Percentiles rank a stretch among this genome's conserved stretches.
Evolutionary conservation across 2,329 filamentous ascomycete species (phyloP).

Genomic region (Pseudogymnoascus sp.): DNA sequence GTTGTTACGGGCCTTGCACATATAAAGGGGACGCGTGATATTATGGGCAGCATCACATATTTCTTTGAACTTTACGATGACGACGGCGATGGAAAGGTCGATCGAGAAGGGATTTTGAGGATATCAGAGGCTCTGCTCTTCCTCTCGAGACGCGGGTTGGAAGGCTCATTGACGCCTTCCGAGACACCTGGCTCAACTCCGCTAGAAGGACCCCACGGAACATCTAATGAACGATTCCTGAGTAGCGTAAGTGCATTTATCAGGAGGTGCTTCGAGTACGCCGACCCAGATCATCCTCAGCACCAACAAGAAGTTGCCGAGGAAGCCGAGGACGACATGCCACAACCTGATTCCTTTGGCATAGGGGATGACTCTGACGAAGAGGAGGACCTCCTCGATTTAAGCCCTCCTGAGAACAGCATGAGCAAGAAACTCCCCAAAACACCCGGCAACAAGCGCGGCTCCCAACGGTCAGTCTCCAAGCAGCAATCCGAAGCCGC

Average conservation of each 20-base stretch:
- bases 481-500: slow-evolving; percentile 67
- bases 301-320: slow-evolving; percentile 37
- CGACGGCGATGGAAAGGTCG: slow-evolving; percentile 80
- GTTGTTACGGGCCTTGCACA: slow-evolving; percentile 84
- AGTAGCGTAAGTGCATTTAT: slow-evolving; percentile 95
- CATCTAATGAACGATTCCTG: slow-evolving; percentile 80
- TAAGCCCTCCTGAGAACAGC: slow-evolving; percentile 39
- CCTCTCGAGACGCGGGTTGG: slow-evolving; percentile 78
- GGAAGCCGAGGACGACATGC: slow-evolving; percentile 27
- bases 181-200: slow-evolving; percentile 20
- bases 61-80: slow-evolving; percentile 98
- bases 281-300: slow-evolving; percentile 76
- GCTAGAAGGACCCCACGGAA: slow-evolving; percentile 35
- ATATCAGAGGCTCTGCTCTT: slow-evolving; percentile 94
- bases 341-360: slow-evolving; percentile 53
- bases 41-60: slow-evolving; percentile 96
- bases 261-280: slow-evolving; percentile 92
- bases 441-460: slow-evolving; percentile 18
- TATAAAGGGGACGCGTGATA: slow-evolving; percentile 88
- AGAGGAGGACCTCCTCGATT: slow-evolving; percentile 52
- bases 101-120: slow-evolving; percentile 86
- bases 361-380: slow-evolving; percentile 67
- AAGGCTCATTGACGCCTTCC: slow-evolving; percentile 49
- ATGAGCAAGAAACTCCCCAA: slow-evolving; percentile 20
- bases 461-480: slow-evolving; percentile 37